These are phyloP conservation scores for Takashimella koratensis DNA, from an alignment of 1,284 basidiomycete species.

Conservation along the genomic window DNA sequence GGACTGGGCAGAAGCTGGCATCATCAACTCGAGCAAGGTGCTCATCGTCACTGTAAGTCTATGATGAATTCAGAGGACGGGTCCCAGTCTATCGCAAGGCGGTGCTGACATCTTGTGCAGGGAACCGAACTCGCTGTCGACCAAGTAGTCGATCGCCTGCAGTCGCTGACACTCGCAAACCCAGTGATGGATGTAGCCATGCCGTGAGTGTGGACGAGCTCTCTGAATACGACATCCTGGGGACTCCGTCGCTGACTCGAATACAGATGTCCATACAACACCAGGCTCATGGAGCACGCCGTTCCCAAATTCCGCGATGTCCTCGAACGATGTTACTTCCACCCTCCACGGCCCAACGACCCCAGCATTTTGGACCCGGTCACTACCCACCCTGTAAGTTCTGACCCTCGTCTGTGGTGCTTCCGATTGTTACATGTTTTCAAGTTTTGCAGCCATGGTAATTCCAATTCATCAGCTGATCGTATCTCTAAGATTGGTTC, in stretches of 20 bases:
- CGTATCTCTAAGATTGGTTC: constrained; percentile 17
- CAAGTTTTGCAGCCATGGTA: no score
- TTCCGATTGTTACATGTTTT: no score
- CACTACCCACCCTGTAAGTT: constrained; percentile 40
- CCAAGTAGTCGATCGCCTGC: constrained; percentile 41
- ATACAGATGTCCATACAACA: constrained; percentile 41
- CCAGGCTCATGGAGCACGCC: constrained; percentile 45
- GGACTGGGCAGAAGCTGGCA: constrained; percentile 46
- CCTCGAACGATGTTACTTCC: constrained; percentile 34
- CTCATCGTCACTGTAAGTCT: constrained; percentile 42
- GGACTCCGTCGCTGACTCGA: not conserved
- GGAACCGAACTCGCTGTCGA: constrained; percentile 43
- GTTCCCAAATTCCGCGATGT: constrained; percentile 36
- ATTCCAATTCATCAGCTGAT: no score
- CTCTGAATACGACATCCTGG: not conserved
- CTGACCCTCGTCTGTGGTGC: no score
- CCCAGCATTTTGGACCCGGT: constrained; percentile 41
- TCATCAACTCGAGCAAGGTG: constrained; percentile 47
- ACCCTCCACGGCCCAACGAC: constrained; percentile 16
- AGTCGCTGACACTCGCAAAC: constrained; percentile 43
- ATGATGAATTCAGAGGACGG: no score
- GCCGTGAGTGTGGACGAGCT: constrained; percentile 28
- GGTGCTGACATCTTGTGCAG: constrained; percentile 12
- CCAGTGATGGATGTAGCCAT: constrained; percentile 48
- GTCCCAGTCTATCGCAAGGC: no score